A percentile compares a stretch with the other conserved stretches of the same genome.
phyloP scores from a whole-genome alignment of 2,329 filamentous ascomycete species.

The Aspergillus sclerotialis region DNA sequence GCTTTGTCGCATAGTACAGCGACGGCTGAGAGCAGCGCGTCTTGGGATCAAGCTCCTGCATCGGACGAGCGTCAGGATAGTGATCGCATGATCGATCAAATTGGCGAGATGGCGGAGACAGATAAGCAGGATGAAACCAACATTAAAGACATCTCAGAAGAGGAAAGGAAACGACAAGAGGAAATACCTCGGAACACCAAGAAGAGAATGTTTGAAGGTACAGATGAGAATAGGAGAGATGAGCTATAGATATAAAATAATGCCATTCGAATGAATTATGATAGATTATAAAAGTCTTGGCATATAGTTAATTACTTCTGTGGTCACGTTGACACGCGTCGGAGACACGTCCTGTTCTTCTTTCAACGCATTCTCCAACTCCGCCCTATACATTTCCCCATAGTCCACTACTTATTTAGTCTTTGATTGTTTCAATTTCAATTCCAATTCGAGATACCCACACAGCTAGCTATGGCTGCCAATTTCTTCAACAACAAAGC shows the following conservation, averaged over 20 bases:
- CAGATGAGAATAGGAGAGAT: slow-evolving; percentile 29
- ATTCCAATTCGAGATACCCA: no score
- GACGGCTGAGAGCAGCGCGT: slow-evolving; percentile 9
- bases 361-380: neutral
- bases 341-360: slow-evolving; percentile 1
- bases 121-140: slow-evolving; percentile 19
- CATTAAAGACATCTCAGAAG: slow-evolving; percentile 28
- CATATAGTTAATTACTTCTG: slow-evolving; percentile 10
- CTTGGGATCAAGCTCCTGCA: slow-evolving; percentile 15
- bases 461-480: slow-evolving; percentile 64
- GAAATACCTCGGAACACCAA: slow-evolving; percentile 39
- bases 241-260: slow-evolving; percentile 24
- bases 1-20: slow-evolving; percentile 13
- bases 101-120: slow-evolving; percentile 36
- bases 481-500: slow-evolving; percentile 96
- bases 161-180: slow-evolving; percentile 29
- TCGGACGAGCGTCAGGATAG: slow-evolving; percentile 14
- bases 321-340: neutral
- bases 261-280: no score
- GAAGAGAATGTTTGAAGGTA: slow-evolving; percentile 45
- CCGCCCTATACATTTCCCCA: no score
- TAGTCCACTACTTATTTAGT: no score
- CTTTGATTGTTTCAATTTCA: no score
- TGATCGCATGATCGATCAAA: slow-evolving; percentile 34
- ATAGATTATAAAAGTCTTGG: no score